These are phyloP conservation scores for Hansenula sp. DNA, from an alignment of 1,139 yeast genomes.

Conservation along the genomic window DNA sequence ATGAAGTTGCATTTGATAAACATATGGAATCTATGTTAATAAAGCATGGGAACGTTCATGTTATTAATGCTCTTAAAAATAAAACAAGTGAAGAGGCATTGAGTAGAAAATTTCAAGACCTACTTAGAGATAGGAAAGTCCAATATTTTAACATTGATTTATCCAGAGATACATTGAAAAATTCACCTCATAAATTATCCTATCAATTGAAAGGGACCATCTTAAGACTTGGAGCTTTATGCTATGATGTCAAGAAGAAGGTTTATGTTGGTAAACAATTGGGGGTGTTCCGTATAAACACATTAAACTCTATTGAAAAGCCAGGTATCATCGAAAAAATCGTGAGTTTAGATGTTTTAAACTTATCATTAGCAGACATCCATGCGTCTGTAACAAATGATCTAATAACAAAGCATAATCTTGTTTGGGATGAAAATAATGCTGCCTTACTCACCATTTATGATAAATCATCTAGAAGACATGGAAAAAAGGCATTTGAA, in stretches of 20 bases:
- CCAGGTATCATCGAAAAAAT: constrained; percentile 57
- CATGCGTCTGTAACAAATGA: constrained; percentile 37
- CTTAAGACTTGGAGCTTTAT: constrained; percentile 61
- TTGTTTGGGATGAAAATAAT: constrained; percentile 62
- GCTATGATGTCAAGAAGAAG: constrained; percentile 46
- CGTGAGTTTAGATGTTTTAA: constrained; percentile 59
- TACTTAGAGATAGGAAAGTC: constrained; percentile 23
- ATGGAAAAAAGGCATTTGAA: constrained; percentile 24
- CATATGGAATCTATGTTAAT: constrained; percentile 56
- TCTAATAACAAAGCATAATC: constrained; percentile 47
- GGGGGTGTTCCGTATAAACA: constrained; percentile 63
- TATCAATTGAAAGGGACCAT: constrained; percentile 42
- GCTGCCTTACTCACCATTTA: constrained; percentile 40
- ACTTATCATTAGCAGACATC: constrained; percentile 53
- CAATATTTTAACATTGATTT: constrained; percentile 30
- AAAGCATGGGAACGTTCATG: constrained; percentile 63
- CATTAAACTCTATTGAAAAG: constrained; percentile 63
- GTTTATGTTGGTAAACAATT: constrained; percentile 61
- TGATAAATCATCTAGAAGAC: constrained; percentile 29
- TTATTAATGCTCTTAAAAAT: constrained; percentile 47
- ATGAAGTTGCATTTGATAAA: constrained; percentile 59
- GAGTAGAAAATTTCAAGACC: constrained; percentile 30
- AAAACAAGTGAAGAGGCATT: constrained; percentile 37
- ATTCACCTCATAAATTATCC: constrained; percentile 36
- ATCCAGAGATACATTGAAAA: constrained; percentile 27